Evolutionary conservation across 768 basidiomycete genomes (phyloP).

Genomic region (Trametes elegans): DNA sequence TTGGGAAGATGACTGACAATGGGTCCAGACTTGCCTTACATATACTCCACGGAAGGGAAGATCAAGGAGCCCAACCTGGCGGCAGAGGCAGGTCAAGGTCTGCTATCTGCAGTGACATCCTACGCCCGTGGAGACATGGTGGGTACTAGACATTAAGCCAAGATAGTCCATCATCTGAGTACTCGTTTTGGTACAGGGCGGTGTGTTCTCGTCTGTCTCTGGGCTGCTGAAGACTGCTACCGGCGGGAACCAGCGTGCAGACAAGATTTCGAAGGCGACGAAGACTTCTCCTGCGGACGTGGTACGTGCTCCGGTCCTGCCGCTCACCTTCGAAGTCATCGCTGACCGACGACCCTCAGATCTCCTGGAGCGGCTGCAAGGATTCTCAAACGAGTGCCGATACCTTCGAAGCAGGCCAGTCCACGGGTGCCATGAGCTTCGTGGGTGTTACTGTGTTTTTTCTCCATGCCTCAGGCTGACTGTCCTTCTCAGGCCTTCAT

Average conservation of each 20-base stretch:
- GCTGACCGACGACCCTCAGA: constrained; percentile 42
- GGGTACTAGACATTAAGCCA: not conserved
- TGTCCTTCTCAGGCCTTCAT: constrained; percentile 53
- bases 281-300: constrained; percentile 89
- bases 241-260: constrained; percentile 62
- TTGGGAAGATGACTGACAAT: not conserved
- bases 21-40: constrained; percentile 37
- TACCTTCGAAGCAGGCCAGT: constrained; percentile 65
- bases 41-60: constrained; percentile 94
- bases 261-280: constrained; percentile 45
- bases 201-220: constrained; percentile 71
- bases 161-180: not conserved
- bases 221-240: constrained; percentile 74
- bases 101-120: constrained; percentile 73
- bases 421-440: constrained; percentile 81
- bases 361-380: constrained; percentile 84
- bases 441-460: constrained; percentile 41
- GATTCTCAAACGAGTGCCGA: constrained; percentile 85
- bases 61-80: constrained; percentile 92
- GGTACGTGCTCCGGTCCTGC: constrained; percentile 44
- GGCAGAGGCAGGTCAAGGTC: constrained; percentile 82
- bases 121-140: constrained; percentile 78
- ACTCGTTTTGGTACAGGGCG: constrained; percentile 34
- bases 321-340: not conserved
- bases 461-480: not conserved